Evolutionary conservation across 768 basidiomycete genomes (phyloP).

Genomic region (Vishniacozyma victoriae): DNA sequence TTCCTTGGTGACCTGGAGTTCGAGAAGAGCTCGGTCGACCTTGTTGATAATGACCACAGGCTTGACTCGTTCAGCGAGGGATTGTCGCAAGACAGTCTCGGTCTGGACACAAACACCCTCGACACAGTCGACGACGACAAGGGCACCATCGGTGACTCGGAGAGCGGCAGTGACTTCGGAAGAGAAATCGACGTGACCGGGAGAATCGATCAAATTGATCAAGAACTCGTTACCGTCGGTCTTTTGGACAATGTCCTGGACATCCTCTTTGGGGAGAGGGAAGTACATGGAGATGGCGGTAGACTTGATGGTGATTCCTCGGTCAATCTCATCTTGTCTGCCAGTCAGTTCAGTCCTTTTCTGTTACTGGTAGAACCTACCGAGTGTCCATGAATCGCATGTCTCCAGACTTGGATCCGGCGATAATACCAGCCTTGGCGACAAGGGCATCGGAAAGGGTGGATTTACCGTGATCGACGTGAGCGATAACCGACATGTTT

Average conservation of each 20-base stretch:
- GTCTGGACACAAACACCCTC: slow-evolving; percentile 99
- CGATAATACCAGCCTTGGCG: slow-evolving; percentile 99
- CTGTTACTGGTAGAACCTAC: slow-evolving; percentile 31
- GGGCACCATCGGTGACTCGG: slow-evolving; percentile 98
- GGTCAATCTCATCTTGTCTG: slow-evolving; percentile 90
- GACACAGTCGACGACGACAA: slow-evolving; percentile 98
- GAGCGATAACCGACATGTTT: slow-evolving; percentile 52
- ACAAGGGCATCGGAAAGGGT: slow-evolving; percentile 98
- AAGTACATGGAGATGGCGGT: slow-evolving; percentile 99
- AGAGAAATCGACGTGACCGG: slow-evolving; percentile 99
- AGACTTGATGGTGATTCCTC: slow-evolving; percentile 99
- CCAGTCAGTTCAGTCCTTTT: too few species aligned
- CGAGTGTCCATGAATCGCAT: slow-evolving; percentile 96
- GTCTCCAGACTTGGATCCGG: slow-evolving; percentile 86
- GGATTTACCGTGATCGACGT: slow-evolving; percentile 99
- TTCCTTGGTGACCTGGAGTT: slow-evolving; percentile 95
- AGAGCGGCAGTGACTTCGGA: slow-evolving; percentile 99
- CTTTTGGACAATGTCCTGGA: slow-evolving; percentile 83
- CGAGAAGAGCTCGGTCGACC: slow-evolving; percentile 97
- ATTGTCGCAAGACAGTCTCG: slow-evolving; percentile 97
- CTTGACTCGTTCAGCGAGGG: slow-evolving; percentile 96
- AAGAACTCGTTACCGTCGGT: slow-evolving; percentile 91
- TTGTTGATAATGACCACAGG: slow-evolving; percentile 99
- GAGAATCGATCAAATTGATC: slow-evolving; percentile 99
- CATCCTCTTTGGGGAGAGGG: slow-evolving; percentile 83